A percentile compares a stretch with the other conserved stretches of the same genome.
Evolutionary conservation across 2,329 filamentous ascomycete genomes (phyloP).

Genomic region (Ophiostoma pallidulum): DNA sequence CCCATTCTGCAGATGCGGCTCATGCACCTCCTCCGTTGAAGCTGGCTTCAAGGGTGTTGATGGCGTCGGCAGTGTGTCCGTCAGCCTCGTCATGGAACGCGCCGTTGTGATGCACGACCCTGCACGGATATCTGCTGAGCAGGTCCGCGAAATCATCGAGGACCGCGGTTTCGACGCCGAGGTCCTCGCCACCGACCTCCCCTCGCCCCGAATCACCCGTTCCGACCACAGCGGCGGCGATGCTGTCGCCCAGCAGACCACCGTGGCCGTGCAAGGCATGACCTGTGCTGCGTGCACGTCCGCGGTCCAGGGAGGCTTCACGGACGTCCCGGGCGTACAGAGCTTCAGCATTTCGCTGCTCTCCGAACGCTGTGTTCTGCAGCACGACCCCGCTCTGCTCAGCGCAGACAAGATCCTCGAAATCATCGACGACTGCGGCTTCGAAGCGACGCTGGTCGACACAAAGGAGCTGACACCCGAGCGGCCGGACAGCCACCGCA

Average conservation of each 20-base stretch:
- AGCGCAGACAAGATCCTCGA: slow-evolving; percentile 45
- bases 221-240: slow-evolving; percentile 24
- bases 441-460: slow-evolving; percentile 70
- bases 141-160: slow-evolving; percentile 78
- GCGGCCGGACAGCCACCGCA: slow-evolving; percentile 13
- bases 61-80: slow-evolving; percentile 77
- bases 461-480: slow-evolving; percentile 43
- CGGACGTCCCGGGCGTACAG: slow-evolving; percentile 61
- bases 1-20: slow-evolving; percentile 60
- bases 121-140: slow-evolving; percentile 59
- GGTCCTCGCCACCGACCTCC: slow-evolving; percentile 72
- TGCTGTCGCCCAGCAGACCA: slow-evolving; percentile 52
- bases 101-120: slow-evolving; percentile 91
- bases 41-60: slow-evolving; percentile 74
- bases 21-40: slow-evolving; percentile 93
- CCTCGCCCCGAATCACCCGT: slow-evolving; percentile 39
- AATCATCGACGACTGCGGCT: slow-evolving; percentile 63
- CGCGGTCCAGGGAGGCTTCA: slow-evolving; percentile 72
- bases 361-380: slow-evolving; percentile 75
- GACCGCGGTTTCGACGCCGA: slow-evolving; percentile 87
- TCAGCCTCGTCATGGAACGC: slow-evolving; percentile 89
- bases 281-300: slow-evolving; percentile 86
- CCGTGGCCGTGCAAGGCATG: slow-evolving; percentile 75
- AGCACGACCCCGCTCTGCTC: slow-evolving; percentile 57
- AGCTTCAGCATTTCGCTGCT: slow-evolving; percentile 74